A percentile compares a stretch with the other conserved stretches of the same genome.
Conservation (phyloP, 78 protist genomes). For the Dictyostelium intermedium region DNA sequence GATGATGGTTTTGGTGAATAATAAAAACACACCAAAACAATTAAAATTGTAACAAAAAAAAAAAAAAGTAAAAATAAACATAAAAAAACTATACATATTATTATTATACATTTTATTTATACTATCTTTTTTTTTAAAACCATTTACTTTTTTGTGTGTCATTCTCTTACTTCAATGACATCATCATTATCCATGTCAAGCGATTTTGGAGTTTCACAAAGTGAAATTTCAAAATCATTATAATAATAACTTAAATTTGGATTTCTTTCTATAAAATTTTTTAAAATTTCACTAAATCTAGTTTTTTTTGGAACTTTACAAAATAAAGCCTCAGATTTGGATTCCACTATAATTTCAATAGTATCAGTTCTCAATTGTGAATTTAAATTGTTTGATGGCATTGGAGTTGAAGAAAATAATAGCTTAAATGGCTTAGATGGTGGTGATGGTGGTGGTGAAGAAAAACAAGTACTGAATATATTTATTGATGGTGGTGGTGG, state of each 20-base stretch:
- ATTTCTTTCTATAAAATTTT: neutral
- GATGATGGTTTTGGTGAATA: constrained; percentile 63
- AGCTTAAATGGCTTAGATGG: no score
- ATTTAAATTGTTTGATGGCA: neutral
- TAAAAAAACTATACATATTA: no score
- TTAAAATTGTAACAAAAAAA: neutral
- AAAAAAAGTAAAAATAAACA: neutral
- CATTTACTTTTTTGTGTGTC: no score
- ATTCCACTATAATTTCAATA: neutral
- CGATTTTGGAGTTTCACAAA: neutral
- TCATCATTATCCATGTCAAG: neutral
- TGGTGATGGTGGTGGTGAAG: neutral
- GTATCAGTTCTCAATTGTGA: neutral
- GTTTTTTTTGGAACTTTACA: neutral
- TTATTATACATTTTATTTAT: no score
- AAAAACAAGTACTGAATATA: neutral
- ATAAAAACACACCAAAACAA: neutral
- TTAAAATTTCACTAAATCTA: neutral
- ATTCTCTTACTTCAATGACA: neutral
- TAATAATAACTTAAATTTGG: neutral
- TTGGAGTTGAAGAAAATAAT: neutral
- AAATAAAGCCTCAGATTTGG: neutral
- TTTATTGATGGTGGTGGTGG: neutral
- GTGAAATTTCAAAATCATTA: neutral
- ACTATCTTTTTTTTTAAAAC: no score